Conservation (phyloP, 1,284 basidiomycete genomes). For the Microbotryum lychnidis-dioicae region DNA sequence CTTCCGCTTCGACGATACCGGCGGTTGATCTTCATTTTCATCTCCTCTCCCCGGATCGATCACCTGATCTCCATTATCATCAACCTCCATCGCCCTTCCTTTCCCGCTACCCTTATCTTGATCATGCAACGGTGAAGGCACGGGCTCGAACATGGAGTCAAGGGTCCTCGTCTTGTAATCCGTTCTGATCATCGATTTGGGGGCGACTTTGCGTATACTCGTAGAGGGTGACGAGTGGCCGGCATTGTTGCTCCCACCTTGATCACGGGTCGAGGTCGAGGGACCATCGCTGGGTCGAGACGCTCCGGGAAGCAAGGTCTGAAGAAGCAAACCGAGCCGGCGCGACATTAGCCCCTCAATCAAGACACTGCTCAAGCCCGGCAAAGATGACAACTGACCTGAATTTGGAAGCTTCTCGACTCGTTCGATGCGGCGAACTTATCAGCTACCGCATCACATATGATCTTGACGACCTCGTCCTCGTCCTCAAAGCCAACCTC, state of each 20-base stretch:
- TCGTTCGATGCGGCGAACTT: slow-evolving; percentile 58
- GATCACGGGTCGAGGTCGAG: background rate
- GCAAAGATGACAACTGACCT: slow-evolving; percentile 47
- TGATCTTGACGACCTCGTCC: slow-evolving; percentile 71
- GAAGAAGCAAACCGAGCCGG: background rate
- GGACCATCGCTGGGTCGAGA: slow-evolving; percentile 11
- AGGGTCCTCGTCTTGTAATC: slow-evolving; percentile 80
- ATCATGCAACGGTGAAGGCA: slow-evolving; percentile 2
- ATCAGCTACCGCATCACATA: slow-evolving; percentile 65
- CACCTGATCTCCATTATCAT: slow-evolving; percentile 11
- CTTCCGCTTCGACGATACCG: background rate
- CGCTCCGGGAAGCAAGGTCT: slow-evolving; percentile 43
- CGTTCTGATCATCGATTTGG: slow-evolving; percentile 88
- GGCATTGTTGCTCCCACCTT: background rate
- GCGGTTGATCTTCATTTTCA: slow-evolving; percentile 31
- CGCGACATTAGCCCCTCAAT: background rate
- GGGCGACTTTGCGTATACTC: slow-evolving; percentile 42
- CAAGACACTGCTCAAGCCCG: background rate
- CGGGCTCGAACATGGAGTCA: slow-evolving; percentile 70
- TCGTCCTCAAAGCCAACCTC: slow-evolving; percentile 81
- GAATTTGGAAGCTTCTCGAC: slow-evolving; percentile 68
- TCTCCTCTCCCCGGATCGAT: slow-evolving; percentile 31
- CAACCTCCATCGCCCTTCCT: slow-evolving; percentile 1
- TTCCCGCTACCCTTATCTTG: slow-evolving; percentile 1
- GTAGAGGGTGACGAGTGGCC: background rate